Conservation (phyloP, 2,329 filamentous ascomycete species). For the Colletotrichum cuscutae region DNA sequence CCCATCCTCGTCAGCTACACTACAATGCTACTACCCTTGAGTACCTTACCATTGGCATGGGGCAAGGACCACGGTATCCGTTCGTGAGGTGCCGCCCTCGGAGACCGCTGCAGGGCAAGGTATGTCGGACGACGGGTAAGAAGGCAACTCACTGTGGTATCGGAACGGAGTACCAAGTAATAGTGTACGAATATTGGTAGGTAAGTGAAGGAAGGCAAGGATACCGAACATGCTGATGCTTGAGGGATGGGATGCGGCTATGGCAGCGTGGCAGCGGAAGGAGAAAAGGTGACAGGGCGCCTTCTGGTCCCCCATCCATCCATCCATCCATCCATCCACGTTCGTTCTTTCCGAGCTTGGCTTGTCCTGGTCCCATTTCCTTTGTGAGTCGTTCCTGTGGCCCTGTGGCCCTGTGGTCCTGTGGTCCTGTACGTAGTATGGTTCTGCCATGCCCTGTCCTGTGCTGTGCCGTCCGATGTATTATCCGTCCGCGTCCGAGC, state of each 20-base stretch:
- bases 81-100: neutral
- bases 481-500: neutral
- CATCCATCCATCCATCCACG: neutral
- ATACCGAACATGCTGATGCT: neutral
- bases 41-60: neutral
- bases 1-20: neutral
- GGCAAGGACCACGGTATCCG: no score
- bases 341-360: neutral
- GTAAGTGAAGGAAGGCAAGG: neutral
- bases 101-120: neutral
- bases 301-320: neutral
- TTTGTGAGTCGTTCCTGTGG: neutral
- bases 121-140: neutral
- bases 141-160: neutral
- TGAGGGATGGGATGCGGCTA: neutral
- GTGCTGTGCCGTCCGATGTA: neutral
- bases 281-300: neutral
- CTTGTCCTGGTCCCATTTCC: neutral
- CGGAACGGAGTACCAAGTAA: no score
- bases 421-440: no score
- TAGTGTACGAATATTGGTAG: neutral
- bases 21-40: neutral
- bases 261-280: conserved; percentile 13
- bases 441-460: no score
- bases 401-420: no score